Percentiles rank a stretch among this genome's conserved stretches.
Evolutionary conservation across 164 flowering plant species (phyloP).

Genomic region (Magnolia officinalis): DNA sequence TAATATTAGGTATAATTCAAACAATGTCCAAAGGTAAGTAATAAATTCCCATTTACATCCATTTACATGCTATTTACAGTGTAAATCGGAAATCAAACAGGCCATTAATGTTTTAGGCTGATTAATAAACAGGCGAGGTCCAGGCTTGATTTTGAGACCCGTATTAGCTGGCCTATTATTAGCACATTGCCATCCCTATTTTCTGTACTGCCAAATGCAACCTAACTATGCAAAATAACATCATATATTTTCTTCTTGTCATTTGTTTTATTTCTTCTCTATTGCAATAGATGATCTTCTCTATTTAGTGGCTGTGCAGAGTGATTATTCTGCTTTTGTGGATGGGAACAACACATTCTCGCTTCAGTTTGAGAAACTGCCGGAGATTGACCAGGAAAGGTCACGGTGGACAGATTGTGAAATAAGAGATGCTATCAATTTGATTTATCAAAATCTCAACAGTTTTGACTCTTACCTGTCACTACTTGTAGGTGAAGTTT

Average conservation of each 20-base stretch:
- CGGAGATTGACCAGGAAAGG: constrained; percentile 58
- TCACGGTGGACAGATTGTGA: constrained; percentile 81
- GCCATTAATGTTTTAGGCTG: no score
- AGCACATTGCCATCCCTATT: neutral
- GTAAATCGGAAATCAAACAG: no score
- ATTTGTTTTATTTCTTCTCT: neutral
- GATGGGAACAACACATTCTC: constrained; percentile 45
- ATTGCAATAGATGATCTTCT: neutral
- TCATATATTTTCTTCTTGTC: neutral
- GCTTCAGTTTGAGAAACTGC: constrained; percentile 61
- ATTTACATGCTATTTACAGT: no score
- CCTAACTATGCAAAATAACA: neutral
- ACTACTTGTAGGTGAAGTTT: constrained; percentile 43
- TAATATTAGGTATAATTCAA: no score
- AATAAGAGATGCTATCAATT: constrained; percentile 58
- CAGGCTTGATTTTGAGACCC: neutral
- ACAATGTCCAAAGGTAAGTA: no score
- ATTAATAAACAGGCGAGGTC: neutral
- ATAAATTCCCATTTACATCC: no score
- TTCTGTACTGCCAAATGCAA: neutral
- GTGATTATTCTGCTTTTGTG: constrained; percentile 35
- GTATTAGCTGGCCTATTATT: neutral
- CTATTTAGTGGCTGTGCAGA: constrained; percentile 42
- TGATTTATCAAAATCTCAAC: constrained; percentile 63
- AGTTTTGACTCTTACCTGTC: constrained; percentile 66